These are phyloP conservation scores for Aegle marmelos DNA, from an alignment of 345 rosid species.

Conservation along the genomic window DNA sequence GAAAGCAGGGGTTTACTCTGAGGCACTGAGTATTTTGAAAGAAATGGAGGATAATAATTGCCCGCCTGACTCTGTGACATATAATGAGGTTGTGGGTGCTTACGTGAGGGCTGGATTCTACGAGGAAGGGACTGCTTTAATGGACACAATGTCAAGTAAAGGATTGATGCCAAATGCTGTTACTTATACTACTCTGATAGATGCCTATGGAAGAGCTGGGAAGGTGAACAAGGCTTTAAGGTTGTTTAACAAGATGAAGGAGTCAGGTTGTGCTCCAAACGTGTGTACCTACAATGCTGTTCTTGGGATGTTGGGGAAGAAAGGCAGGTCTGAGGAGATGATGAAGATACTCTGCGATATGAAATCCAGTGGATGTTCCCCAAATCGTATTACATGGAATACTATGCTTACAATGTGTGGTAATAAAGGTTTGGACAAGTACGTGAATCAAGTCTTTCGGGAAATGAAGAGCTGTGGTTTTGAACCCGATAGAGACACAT, in stretches of 20 bases:
- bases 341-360: constrained; percentile 65
- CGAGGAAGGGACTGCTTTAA: constrained; percentile 74
- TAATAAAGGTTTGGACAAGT: constrained; percentile 60
- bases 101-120: constrained; percentile 81
- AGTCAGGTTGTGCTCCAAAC: constrained; percentile 80
- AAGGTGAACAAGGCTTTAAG: constrained; percentile 64
- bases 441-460: constrained; percentile 58
- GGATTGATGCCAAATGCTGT: constrained; percentile 78
- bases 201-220: constrained; percentile 84
- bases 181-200: constrained; percentile 78
- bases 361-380: constrained; percentile 77
- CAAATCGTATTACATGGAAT: constrained; percentile 90
- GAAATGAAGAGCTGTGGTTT: constrained; percentile 91
- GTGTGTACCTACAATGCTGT: constrained; percentile 74
- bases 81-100: constrained; percentile 82
- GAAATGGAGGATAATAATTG: constrained; percentile 89
- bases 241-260: constrained; percentile 65
- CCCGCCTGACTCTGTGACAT: constrained; percentile 66
- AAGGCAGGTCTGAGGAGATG: constrained; percentile 65
- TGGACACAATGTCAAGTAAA: constrained; percentile 56
- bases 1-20: constrained; percentile 72
- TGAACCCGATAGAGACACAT: constrained; percentile 85
- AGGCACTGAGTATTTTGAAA: constrained; percentile 65
- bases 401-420: constrained; percentile 85
- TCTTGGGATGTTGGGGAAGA: constrained; percentile 81